Evolutionary conservation across 208 protist species (phyloP), one percentile per base, ranked within the genome.

Genomic region (Acanthamoeba lenticulata): DNA sequence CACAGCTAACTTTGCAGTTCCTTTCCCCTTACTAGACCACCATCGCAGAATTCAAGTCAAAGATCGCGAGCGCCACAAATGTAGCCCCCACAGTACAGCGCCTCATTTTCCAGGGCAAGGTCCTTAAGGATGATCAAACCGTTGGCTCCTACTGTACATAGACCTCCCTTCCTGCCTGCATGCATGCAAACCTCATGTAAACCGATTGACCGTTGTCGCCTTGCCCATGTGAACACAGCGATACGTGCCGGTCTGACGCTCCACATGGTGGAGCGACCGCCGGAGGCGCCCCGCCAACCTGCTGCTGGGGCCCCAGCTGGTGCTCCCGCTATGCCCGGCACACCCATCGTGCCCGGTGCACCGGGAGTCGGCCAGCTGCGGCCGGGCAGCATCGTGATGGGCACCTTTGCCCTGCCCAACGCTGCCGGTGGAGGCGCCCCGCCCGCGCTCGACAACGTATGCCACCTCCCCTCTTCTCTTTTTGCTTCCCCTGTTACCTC

Each of bases 41-140:
- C 5, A 69, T 91, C n/a, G 21, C 40, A 1, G 85, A 91, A 34
- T 69, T 62, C 24, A 91, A 91, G 38, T 45, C 85, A 11, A 91
- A 91, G 57, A 91, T 91, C 55, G 21, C 17, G 17, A 47, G 5
- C 85, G 0, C 32, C 4, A 91, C 85, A 24, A 91, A 91, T 24
- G 85, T 91, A 29, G 38, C 85, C 1, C 85, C 85, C 40, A 34
- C 32, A 0, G 55, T 34, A 1, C 85, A 91, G 52, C 47, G 85
- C 36, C 57, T 91, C n/a, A 91, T 91, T 17, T 91, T 91, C 85
- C 85, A 91, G 47, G 85, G 85, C 85, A 91, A 91, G n/a, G 85
- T 91, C 5, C 85, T 91, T 21, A 91, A 91, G 40, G 85, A 91
- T 34, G 85, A 91, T 34, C 47, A 91, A 45, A 91, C 85, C 24